phyloP scores from a whole-genome alignment of 441 rosid genomes.

The Theobroma grandiflorum region DNA sequence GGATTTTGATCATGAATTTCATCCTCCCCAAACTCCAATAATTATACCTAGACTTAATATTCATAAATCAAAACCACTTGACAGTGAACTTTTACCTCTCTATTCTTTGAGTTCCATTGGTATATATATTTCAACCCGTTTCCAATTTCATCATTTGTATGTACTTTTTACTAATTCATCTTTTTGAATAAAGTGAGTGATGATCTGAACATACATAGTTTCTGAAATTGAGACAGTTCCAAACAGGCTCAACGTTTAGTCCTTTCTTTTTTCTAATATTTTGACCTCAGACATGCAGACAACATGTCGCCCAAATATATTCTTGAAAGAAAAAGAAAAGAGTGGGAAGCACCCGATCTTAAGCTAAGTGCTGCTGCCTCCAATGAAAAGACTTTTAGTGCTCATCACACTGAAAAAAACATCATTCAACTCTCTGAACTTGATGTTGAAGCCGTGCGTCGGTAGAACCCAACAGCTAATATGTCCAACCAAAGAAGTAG shows the following conservation, averaged over 20 bases:
- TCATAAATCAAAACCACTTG: neutral
- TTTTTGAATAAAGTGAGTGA: neutral
- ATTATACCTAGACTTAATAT: too few relatives aligned
- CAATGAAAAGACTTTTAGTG: slow-evolving; percentile 3
- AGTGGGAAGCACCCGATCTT: neutral
- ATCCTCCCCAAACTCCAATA: neutral
- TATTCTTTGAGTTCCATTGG: neutral
- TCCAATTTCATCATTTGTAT: neutral
- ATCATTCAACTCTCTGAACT: neutral
- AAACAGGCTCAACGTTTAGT: neutral
- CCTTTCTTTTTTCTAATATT: neutral
- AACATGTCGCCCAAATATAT: neutral
- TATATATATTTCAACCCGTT: neutral
- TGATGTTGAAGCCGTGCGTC: neutral
- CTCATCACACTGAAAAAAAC: neutral
- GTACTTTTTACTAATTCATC: too few relatives aligned
- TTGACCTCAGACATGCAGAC: neutral
- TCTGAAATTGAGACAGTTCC: neutral
- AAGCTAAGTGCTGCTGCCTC: neutral
- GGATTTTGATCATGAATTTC: neutral
- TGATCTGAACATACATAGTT: neutral
- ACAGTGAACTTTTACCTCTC: neutral
- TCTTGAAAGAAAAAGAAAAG: neutral
- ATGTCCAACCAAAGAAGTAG: neutral
- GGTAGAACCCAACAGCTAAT: slow-evolving; percentile 16